Evolutionary conservation across 1,284 basidiomycete genomes (phyloP), one percentile per base, ranked within the genome.

Genomic region (Ustilago crameri): DNA sequence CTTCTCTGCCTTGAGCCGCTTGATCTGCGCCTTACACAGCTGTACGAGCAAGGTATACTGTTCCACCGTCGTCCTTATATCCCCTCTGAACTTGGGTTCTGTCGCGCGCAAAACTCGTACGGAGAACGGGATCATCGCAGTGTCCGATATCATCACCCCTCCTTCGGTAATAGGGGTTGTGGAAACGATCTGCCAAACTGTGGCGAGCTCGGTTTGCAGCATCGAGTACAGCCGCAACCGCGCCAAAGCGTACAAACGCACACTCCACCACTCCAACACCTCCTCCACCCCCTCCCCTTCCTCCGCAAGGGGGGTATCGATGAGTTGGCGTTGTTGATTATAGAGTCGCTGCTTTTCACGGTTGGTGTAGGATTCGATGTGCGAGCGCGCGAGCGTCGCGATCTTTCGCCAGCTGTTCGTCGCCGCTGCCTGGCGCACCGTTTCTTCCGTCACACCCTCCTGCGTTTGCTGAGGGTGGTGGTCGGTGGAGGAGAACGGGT

Each of bases 251-350:
- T 76, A 69, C 24, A 76, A 44, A 8, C 74, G 50, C 0, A 73
- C 43, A 12, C 23, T 57, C 74, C 74, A 76, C 74, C 74, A 76
- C n/a, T 69, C 34, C 26, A 66, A 12, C 0, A 59, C 59, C 12
- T 53, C 47, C 4, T 48, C 51, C 0, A 54, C 24, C 7, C 42
- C 47, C 47, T 40, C 37, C 7, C 15, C 27, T 20, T 52, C 50
- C 1, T 14, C 46, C 0, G 8, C 30, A 7, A 12, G 42, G 4
- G 47, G 23, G 12, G 46, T 27, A 9, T 55, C 38, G 10, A 55
- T n/a, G 2, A 45, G 26, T 24, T 51, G 47, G 9, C 22, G 35
- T 14, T 45, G 42, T 17, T 14, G 24, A 12, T 30, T 23, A 23
- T n/a, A 18, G 15, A 42, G 15, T 27, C 10, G 23, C 10, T 37